These are phyloP conservation scores for Thraustochytrium striatum DNA, from an alignment of 352 stramenopile species.

Conservation along the genomic window DNA sequence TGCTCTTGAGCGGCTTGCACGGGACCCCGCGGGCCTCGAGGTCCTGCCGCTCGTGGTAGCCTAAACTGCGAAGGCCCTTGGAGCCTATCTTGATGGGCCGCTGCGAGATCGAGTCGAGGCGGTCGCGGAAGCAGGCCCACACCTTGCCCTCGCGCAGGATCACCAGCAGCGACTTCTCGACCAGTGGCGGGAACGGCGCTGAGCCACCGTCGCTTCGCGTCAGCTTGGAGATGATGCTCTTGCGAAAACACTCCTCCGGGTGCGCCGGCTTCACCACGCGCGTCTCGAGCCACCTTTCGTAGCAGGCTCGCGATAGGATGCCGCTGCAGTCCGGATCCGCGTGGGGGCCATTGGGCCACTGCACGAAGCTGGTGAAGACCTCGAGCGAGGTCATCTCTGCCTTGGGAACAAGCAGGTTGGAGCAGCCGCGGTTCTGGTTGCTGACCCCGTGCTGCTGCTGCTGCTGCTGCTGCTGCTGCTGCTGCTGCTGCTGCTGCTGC, in stretches of 20 bases:
- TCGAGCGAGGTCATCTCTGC: neutral
- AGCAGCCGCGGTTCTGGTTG: no score
- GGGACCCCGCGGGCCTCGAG: no score
- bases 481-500: no score
- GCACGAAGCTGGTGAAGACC: neutral
- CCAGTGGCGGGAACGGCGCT: neutral
- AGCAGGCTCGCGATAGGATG: neutral
- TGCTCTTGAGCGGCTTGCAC: no score
- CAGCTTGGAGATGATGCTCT: neutral
- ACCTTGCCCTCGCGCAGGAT: neutral
- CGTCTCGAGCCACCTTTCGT: neutral
- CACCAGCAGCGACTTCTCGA: neutral
- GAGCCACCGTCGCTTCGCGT: neutral
- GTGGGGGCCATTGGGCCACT: neutral
- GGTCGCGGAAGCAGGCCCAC: neutral
- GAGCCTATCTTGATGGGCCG: neutral
- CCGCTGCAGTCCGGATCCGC: neutral
- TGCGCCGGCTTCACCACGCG: neutral
- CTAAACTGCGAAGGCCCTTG: neutral
- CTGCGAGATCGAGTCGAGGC: neutral
- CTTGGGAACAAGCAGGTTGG: no score
- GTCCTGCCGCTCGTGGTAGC: neutral
- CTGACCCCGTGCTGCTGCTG: no score
- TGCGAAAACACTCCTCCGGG: neutral
- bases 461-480: no score